phyloP scores from a whole-genome alignment of 2,329 filamentous ascomycete genomes.

The Trichoderma breve region DNA sequence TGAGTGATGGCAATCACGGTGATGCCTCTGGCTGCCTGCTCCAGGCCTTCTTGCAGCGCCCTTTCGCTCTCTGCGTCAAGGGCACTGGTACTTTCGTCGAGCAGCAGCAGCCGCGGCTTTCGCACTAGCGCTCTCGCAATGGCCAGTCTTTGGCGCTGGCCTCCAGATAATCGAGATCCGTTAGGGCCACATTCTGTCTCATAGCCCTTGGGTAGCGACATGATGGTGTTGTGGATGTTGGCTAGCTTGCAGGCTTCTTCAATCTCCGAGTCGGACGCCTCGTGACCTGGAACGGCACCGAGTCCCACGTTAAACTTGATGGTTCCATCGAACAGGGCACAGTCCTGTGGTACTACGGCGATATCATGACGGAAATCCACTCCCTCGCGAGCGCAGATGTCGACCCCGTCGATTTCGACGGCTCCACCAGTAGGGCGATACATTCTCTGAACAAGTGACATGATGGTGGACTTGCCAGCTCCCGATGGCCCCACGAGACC shows the following conservation, averaged over 20 bases:
- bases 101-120: conserved; percentile 67
- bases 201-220: conserved; percentile 62
- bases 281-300: conserved; percentile 52
- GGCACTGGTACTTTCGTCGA: conserved; percentile 80
- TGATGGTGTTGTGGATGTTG: conserved; percentile 69
- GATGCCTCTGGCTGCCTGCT: conserved; percentile 52
- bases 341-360: conserved; percentile 57
- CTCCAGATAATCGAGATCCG: conserved; percentile 71
- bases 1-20: conserved; percentile 61
- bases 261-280: conserved; percentile 59
- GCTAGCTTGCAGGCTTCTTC: conserved; percentile 64
- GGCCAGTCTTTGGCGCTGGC: conserved; percentile 73
- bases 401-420: conserved; percentile 45
- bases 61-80: conserved; percentile 70
- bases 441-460: conserved; percentile 53
- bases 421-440: conserved; percentile 44
- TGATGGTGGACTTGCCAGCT: conserved; percentile 65
- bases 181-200: conserved; percentile 68
- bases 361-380: conserved; percentile 51
- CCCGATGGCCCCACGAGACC: conserved; percentile 65
- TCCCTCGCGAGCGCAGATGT: conserved; percentile 44
- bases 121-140: conserved; percentile 76
- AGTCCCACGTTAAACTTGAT: conserved; percentile 56
- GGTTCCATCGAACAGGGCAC: conserved; percentile 56
- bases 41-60: conserved; percentile 64